phyloP scores from a whole-genome alignment of 192 early-diverging fungal genomes.

The Kappamyces sp. region DNA sequence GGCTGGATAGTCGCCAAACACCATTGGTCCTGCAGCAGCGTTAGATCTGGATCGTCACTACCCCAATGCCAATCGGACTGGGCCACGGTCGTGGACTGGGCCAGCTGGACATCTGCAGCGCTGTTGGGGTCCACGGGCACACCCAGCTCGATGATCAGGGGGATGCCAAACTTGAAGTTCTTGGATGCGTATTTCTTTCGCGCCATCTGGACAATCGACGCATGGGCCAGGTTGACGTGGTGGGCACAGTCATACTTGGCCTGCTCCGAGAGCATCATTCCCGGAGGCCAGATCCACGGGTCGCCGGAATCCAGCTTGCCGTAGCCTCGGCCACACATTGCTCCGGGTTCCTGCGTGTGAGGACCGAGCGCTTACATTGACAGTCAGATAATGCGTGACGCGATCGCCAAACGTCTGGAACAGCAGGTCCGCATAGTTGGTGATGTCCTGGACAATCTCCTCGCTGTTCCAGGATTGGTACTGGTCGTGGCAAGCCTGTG shows the following conservation, averaged over 20 bases:
- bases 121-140: slow-evolving; percentile 4
- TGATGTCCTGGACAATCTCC: slow-evolving; percentile 27
- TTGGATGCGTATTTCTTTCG: slow-evolving; percentile 11
- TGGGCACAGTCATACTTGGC: slow-evolving; percentile 9
- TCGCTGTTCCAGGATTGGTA: slow-evolving; percentile 6
- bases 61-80: slow-evolving; percentile 6
- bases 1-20: slow-evolving; percentile 20
- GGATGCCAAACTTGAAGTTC: slow-evolving; percentile 12
- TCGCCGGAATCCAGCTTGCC: background rate
- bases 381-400: slow-evolving; percentile 28
- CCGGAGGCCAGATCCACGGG: background rate
- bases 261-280: background rate
- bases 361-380: slow-evolving; percentile 13
- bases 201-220: slow-evolving; percentile 1
- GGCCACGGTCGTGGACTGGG: background rate
- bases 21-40: background rate
- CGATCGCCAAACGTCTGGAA: slow-evolving; percentile 22
- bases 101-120: slow-evolving; percentile 5
- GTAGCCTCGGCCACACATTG: slow-evolving; percentile 23
- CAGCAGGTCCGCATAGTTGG: slow-evolving; percentile 26
- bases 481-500: slow-evolving; percentile 26
- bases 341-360: slow-evolving; percentile 18
- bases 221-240: slow-evolving; percentile 1
- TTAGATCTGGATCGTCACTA: too few relatives aligned
- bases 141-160: background rate